Evolutionary conservation across 106 monocot species (phyloP).

Genomic region (Chionographis japonica): DNA sequence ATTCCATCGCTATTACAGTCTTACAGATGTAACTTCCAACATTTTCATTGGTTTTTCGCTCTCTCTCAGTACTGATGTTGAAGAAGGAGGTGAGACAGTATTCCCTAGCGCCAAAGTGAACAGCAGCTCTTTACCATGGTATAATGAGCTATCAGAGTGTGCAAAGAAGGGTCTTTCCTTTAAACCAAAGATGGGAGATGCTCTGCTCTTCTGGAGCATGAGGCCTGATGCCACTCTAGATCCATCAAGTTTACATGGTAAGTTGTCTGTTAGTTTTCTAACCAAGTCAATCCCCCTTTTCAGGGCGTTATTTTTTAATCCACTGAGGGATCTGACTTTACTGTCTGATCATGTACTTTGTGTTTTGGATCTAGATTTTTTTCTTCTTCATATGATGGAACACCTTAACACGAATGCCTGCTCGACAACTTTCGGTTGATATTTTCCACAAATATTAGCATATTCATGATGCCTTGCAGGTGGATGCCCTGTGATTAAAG

Average conservation of each 20-base stretch:
- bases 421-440: neutral
- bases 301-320: too few relatives aligned
- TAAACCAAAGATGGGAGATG: slow-evolving; percentile 60
- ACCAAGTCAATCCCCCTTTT: too few relatives aligned
- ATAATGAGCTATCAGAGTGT: slow-evolving; percentile 52
- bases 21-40: too few relatives aligned
- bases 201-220: slow-evolving; percentile 70
- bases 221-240: slow-evolving; percentile 55
- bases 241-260: slow-evolving; percentile 57
- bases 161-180: slow-evolving; percentile 52
- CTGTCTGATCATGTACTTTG: too few relatives aligned
- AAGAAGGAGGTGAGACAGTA: slow-evolving; percentile 75
- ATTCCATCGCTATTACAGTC: too few relatives aligned
- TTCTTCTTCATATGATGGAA: too few relatives aligned
- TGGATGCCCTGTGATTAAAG: slow-evolving; percentile 45
- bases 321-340: too few relatives aligned
- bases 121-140: slow-evolving; percentile 59
- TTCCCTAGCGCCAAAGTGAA: slow-evolving; percentile 49
- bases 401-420: neutral
- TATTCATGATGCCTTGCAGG: slow-evolving; percentile 12
- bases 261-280: neutral
- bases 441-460: neutral
- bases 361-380: too few relatives aligned
- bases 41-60: neutral
- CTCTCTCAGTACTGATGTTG: slow-evolving; percentile 57